Conservation (phyloP, 306 rosid genomes). For the Citrullus amarus region DNA sequence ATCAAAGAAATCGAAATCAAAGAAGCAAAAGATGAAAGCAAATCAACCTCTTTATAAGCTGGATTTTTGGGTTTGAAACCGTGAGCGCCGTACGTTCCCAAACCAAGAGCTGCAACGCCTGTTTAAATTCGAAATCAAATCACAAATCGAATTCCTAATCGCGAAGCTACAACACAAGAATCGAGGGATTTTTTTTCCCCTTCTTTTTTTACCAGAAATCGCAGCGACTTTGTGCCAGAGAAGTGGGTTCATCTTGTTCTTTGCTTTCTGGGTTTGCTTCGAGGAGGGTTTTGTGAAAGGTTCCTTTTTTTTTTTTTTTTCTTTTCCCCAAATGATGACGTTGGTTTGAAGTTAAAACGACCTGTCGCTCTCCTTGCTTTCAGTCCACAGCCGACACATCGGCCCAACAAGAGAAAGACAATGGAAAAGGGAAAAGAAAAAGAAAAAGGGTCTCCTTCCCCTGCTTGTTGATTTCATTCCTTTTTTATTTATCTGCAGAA, state of each 20-base stretch:
- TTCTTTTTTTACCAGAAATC: constrained; percentile 38
- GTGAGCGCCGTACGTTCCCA: constrained; percentile 86
- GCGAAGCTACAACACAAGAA: background rate
- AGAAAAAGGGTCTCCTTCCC: background rate
- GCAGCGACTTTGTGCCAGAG: constrained; percentile 93
- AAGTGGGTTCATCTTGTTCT: constrained; percentile 39
- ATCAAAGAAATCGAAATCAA: background rate
- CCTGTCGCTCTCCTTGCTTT: background rate
- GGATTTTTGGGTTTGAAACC: constrained; percentile 74
- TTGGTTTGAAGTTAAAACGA: background rate
- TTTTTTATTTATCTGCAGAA: background rate
- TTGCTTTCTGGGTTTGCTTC: background rate
- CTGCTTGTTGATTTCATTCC: background rate
- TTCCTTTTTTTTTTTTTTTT: background rate
- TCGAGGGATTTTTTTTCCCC: background rate
- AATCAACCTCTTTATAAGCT: constrained; percentile 54
- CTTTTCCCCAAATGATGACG: background rate
- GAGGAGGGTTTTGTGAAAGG: background rate
- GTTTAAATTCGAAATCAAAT: constrained; percentile 13
- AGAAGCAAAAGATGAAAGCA: constrained; percentile 5
- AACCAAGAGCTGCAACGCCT: constrained; percentile 85
- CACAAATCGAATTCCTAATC: background rate
- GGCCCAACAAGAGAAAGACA: background rate
- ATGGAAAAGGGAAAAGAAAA: background rate
- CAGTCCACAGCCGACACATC: constrained; percentile 2